phyloP scores from a whole-genome alignment of 495 filamentous ascomycete genomes.

The Choiromyces venosus region DNA sequence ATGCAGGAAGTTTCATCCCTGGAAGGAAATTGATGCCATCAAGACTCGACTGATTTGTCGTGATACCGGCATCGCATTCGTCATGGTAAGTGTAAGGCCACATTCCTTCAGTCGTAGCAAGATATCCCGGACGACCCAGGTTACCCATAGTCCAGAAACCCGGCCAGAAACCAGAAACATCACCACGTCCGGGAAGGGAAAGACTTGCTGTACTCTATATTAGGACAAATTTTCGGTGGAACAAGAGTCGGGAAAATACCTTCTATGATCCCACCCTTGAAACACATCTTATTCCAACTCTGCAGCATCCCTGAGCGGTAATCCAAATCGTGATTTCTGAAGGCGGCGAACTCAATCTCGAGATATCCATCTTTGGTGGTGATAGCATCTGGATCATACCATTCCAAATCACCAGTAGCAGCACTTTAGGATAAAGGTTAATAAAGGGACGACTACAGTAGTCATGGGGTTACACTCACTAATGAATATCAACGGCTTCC shows the following conservation, averaged over 20 bases:
- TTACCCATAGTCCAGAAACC: conserved; percentile 80
- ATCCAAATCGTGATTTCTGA: conserved; percentile 61
- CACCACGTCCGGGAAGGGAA: conserved; percentile 65
- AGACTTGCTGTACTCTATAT: conserved; percentile 53
- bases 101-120: conserved; percentile 65
- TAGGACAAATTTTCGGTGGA: conserved; percentile 3
- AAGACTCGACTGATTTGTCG: conserved; percentile 64
- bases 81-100: conserved; percentile 77
- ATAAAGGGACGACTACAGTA: neutral
- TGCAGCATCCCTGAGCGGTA: conserved; percentile 79
- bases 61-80: conserved; percentile 68
- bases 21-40: conserved; percentile 66
- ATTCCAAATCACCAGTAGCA: conserved; percentile 71
- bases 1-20: conserved; percentile 68
- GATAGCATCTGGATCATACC: conserved; percentile 75
- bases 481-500: conserved; percentile 70
- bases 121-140: conserved; percentile 63
- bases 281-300: conserved; percentile 75
- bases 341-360: conserved; percentile 62
- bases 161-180: conserved; percentile 69
- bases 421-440: conserved; percentile 44
- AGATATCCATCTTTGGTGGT: conserved; percentile 63
- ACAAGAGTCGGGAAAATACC: conserved; percentile 7
- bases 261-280: conserved; percentile 70
- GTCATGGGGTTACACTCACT: conserved; percentile 40